These are phyloP conservation scores for Danielozyma ontarioensis DNA, from an alignment of 805 yeast species.

Conservation along the genomic window DNA sequence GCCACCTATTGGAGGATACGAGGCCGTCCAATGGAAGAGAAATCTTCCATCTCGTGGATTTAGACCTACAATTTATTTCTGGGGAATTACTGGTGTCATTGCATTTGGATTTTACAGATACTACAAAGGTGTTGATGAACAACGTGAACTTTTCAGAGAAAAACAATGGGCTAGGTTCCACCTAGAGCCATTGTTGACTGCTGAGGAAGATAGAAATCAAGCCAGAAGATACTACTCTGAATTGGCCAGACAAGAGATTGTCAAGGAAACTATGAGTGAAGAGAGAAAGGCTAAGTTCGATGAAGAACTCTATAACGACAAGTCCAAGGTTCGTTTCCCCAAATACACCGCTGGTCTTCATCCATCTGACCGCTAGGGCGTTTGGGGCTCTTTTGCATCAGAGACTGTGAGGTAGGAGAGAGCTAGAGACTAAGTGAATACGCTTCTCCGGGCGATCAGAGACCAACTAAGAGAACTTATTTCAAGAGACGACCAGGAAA, in stretches of 20 bases:
- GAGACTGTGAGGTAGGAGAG: too few species aligned
- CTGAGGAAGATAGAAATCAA: constrained; percentile 75
- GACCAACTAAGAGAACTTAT: too few species aligned
- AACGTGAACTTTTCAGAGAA: constrained; percentile 70
- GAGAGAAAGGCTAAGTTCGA: constrained; percentile 37
- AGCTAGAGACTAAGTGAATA: too few species aligned
- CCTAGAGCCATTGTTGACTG: constrained; percentile 67
- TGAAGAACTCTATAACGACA: constrained; percentile 38
- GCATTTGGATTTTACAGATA: constrained; percentile 68
- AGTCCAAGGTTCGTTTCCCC: constrained; percentile 41
- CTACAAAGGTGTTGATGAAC: constrained; percentile 66
- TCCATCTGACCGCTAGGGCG: constrained; percentile 24
- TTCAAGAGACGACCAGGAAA: too few species aligned
- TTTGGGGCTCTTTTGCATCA: too few species aligned
- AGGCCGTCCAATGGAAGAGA: constrained; percentile 84
- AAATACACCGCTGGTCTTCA: constrained; percentile 35
- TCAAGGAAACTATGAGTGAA: constrained; percentile 37
- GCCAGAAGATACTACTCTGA: constrained; percentile 68
- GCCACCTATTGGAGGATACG: constrained; percentile 85
- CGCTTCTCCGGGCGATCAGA: too few species aligned
- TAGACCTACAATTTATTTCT: constrained; percentile 68
- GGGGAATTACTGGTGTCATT: constrained; percentile 57
- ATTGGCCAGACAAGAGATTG: constrained; percentile 58
- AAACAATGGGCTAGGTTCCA: constrained; percentile 72
- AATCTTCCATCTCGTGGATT: constrained; percentile 83